Conservation (phyloP, 768 basidiomycete genomes). For the Agaricus subrufescens region DNA sequence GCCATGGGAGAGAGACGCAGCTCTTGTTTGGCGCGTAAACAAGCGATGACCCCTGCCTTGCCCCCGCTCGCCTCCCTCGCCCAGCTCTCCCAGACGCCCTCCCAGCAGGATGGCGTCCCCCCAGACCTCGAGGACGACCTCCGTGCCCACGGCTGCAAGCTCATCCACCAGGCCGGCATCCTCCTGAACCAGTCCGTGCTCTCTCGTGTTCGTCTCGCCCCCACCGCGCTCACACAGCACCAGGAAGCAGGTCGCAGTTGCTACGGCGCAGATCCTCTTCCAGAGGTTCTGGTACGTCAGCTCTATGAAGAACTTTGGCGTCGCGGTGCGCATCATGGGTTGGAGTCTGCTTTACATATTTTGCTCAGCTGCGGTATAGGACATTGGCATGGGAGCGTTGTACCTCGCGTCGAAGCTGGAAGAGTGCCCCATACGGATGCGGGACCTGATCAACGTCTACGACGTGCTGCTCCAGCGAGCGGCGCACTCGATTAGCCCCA, state of each 20-base stretch:
- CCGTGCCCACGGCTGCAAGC: conserved; percentile 85
- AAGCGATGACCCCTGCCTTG: conserved; percentile 36
- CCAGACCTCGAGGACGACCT: conserved; percentile 82
- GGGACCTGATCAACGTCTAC: conserved; percentile 93
- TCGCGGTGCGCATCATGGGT: conserved; percentile 59
- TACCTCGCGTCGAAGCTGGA: conserved; percentile 89
- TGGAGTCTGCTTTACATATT: background rate
- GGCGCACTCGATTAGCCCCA: conserved; percentile 41
- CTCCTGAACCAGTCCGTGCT: conserved; percentile 77
- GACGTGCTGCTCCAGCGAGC: conserved; percentile 82
- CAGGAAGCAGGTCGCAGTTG: conserved; percentile 95
- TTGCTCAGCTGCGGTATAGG: conserved; percentile 38
- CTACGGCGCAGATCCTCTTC: conserved; percentile 93
- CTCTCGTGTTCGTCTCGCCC: background rate
- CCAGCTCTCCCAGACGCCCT: conserved; percentile 80
- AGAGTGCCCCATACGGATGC: conserved; percentile 86
- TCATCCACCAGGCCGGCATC: conserved; percentile 93
- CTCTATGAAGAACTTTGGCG: conserved; percentile 91
- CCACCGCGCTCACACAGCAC: background rate
- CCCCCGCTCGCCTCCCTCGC: conserved; percentile 80
- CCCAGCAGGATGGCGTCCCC: conserved; percentile 77
- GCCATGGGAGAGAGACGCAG: conserved; percentile 16
- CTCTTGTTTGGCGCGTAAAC: conserved; percentile 10
- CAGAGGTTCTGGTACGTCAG: conserved; percentile 97
- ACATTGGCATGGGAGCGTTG: conserved; percentile 84